Percentiles rank a stretch among this genome's conserved stretches.
These are phyloP conservation scores for Fusarium staphyleae DNA, from an alignment of 2,329 filamentous ascomycete genomes.

Conservation along the genomic window DNA sequence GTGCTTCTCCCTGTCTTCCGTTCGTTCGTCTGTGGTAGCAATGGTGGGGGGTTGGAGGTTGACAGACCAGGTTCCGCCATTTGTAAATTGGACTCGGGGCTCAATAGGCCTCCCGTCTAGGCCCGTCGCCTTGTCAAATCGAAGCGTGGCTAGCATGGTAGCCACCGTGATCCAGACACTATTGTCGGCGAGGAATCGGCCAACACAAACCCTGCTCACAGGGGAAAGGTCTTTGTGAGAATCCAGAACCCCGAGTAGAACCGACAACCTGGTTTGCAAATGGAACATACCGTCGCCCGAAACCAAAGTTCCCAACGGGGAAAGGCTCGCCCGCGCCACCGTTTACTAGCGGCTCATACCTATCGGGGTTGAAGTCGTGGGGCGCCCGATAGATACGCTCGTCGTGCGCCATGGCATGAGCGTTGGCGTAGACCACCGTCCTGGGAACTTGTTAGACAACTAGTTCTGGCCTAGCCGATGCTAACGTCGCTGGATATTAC, in stretches of 20 bases:
- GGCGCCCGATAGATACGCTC: slow-evolving; percentile 51
- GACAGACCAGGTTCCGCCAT: slow-evolving; percentile 45
- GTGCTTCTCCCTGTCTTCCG: neutral
- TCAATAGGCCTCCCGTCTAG: slow-evolving; percentile 39
- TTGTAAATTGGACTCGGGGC: slow-evolving; percentile 42
- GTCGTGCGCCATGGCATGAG: slow-evolving; percentile 53
- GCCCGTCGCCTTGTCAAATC: slow-evolving; percentile 39
- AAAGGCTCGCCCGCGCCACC: slow-evolving; percentile 52
- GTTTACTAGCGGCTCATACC: slow-evolving; percentile 44
- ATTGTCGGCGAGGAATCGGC: slow-evolving; percentile 46
- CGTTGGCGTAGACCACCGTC: slow-evolving; percentile 52
- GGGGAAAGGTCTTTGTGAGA: neutral
- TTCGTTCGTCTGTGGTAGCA: neutral
- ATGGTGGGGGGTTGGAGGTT: slow-evolving; percentile 4
- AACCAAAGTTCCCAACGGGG: slow-evolving; percentile 48
- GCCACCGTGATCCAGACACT: slow-evolving; percentile 48
- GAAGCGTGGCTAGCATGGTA: slow-evolving; percentile 44
- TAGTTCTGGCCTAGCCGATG: slow-evolving; percentile 5
- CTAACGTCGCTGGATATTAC: slow-evolving; percentile 12
- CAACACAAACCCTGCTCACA: slow-evolving; percentile 42
- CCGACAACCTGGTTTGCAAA: neutral
- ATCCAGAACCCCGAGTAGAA: slow-evolving; percentile 1
- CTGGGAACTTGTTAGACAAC: slow-evolving; percentile 34
- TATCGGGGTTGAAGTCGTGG: slow-evolving; percentile 55
- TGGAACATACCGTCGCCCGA: slow-evolving; percentile 42